Conservation (phyloP, 2,329 filamentous ascomycete genomes). For the Knoxdaviesia proteae region DNA sequence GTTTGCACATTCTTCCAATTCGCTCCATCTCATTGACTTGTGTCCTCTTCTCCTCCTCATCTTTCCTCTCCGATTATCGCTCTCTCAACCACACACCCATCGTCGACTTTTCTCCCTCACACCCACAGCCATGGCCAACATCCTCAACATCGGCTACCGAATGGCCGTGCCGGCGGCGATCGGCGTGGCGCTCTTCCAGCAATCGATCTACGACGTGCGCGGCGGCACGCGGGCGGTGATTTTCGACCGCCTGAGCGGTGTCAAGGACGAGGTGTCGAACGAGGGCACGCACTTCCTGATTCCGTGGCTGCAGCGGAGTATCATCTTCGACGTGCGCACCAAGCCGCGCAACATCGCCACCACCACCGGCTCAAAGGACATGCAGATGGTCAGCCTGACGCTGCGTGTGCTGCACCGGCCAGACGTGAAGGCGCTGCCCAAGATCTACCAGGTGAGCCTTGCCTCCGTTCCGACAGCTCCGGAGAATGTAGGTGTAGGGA, state of each 20-base stretch:
- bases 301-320: constrained; percentile 85
- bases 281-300: constrained; percentile 95
- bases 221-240: constrained; percentile 91
- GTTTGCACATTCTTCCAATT: too few relatives aligned
- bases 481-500: too few relatives aligned
- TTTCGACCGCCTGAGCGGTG: constrained; percentile 82
- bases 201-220: constrained; percentile 90
- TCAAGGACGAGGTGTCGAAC: constrained; percentile 80
- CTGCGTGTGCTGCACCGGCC: constrained; percentile 87
- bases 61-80: too few relatives aligned
- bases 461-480: too few relatives aligned
- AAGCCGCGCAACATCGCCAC: constrained; percentile 95
- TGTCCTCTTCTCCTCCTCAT: too few relatives aligned
- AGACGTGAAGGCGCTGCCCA: constrained; percentile 77
- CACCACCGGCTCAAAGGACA: constrained; percentile 92
- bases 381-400: constrained; percentile 99
- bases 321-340: constrained; percentile 92
- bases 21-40: too few relatives aligned
- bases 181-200: constrained; percentile 45
- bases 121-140: constrained; percentile 5
- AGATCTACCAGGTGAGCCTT: constrained; percentile 77
- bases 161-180: constrained; percentile 54
- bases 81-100: not conserved
- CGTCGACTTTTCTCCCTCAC: not conserved
- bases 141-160: constrained; percentile 40